Evolutionary conservation across 176 grass and related monocot species (phyloP).

Genomic region (Leersia perrieri): DNA sequence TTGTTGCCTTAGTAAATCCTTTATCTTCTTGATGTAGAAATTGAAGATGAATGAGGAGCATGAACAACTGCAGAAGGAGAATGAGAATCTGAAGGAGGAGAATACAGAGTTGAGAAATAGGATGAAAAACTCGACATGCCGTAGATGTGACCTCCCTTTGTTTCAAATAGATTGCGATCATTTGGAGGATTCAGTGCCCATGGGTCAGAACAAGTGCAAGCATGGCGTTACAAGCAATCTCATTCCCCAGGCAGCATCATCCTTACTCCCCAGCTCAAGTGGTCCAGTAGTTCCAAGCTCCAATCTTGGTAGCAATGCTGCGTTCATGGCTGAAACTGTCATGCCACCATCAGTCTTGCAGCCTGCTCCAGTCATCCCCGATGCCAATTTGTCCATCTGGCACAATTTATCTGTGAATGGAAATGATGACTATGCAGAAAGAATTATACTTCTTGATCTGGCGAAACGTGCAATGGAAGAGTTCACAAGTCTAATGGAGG

Average conservation of each 20-base stretch:
- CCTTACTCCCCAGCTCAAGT: background rate
- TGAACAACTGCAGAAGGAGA: background rate
- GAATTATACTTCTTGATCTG: background rate
- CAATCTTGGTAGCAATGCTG: background rate
- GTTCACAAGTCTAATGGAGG: background rate
- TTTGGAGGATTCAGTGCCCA: too few species aligned
- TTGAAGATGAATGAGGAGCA: background rate
- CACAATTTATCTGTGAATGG: background rate
- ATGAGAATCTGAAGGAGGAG: background rate
- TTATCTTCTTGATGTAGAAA: background rate
- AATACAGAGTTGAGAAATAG: background rate
- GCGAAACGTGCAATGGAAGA: background rate
- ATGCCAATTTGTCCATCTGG: background rate
- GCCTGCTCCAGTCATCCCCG: background rate
- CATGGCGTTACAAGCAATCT: background rate
- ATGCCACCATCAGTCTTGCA: background rate
- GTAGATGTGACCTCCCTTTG: background rate
- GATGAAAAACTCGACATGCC: background rate
- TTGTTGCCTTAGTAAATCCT: background rate
- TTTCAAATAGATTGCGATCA: background rate
- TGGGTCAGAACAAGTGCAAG: background rate
- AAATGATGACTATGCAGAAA: background rate
- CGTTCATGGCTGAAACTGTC: background rate
- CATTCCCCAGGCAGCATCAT: background rate
- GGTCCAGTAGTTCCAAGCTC: background rate